These are phyloP conservation scores for Discostella stelligera DNA, from an alignment of 352 stramenopile genomes.

Conservation along the genomic window DNA sequence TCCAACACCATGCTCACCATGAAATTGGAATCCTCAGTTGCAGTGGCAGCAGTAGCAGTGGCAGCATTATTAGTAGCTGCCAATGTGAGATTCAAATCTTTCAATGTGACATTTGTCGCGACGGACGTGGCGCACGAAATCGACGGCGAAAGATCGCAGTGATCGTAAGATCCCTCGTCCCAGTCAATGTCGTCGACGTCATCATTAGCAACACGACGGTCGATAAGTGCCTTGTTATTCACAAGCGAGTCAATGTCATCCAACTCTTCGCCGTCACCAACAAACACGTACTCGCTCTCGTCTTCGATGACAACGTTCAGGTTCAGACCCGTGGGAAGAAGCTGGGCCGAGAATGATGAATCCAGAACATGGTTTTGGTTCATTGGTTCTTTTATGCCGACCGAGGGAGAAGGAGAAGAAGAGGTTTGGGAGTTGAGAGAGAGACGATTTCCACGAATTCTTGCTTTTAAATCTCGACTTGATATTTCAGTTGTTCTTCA, in stretches of 20 bases:
- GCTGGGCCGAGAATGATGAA: not conserved
- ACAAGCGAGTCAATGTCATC: slow-evolving; percentile 6
- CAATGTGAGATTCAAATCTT: slow-evolving; percentile 22
- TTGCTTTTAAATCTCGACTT: too few species aligned
- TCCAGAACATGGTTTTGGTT: not conserved
- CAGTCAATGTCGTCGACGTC: slow-evolving; percentile 14
- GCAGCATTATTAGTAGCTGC: not conserved
- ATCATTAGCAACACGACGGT: not conserved
- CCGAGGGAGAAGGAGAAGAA: not conserved
- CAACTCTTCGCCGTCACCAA: slow-evolving; percentile 10
- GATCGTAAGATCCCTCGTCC: slow-evolving; percentile 23
- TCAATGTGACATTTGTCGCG: slow-evolving; percentile 28
- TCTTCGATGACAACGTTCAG: slow-evolving; percentile 24
- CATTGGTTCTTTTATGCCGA: not conserved
- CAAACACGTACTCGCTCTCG: slow-evolving; percentile 35
- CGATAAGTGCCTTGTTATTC: not conserved
- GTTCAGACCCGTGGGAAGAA: slow-evolving; percentile 4
- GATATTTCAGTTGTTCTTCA: too few species aligned
- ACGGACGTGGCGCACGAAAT: slow-evolving; percentile 21
- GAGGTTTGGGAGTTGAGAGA: too few species aligned
- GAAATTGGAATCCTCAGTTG: not conserved
- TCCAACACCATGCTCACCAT: not conserved
- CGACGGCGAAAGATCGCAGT: slow-evolving; percentile 27
- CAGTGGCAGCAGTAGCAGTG: not conserved
- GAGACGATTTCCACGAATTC: not conserved